Evolutionary conservation across 2,329 filamentous ascomycete genomes (phyloP), one percentile per base, ranked within the genome.

Genomic region (Trichoderma sp.): DNA sequence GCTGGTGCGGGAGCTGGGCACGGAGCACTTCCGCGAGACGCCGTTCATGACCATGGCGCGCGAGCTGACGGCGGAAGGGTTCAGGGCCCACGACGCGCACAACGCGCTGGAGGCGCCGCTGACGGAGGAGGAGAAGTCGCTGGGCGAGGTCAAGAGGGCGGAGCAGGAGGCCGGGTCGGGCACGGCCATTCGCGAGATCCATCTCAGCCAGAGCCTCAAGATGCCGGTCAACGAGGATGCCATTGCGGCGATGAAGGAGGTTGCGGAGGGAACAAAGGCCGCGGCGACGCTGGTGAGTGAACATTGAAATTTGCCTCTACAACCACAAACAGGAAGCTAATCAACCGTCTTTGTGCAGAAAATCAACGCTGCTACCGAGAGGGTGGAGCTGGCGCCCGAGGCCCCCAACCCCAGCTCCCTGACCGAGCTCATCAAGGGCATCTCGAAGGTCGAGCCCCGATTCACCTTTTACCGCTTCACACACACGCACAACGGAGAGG

Each of bases 391-490:
- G 12, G 86, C 87, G 7, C 77, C 80, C 61, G 77, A 81, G 64
- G 80, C 83, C 3, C 80, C 82, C 1, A 76, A 80, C 0, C 82
- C 84, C 1, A 79, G 83, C 19, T 82, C 83, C 6, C 85, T 91
- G 26, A 69, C 80, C 24, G 83, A 86, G 41, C 83, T 94, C 5
- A 78, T 84, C 0, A 73, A 77, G 4, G 77, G 78, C 24, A 91
- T 96, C 67, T 89, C 89, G 6, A 69, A 82, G 10, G 83, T 81
- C 21, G 89, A 92, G 75, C 91, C 91, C 5, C 84, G 91, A 50
- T 94, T 92, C 75, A 89, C 88, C 7, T 92, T 95, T 74, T 95
- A 89, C 81, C 84, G 88, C 30, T 90, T 88, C 75, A 79, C 77
- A 14, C 83, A 89, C 72, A 83, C 83, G 48, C 78, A 86, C 67